Evolutionary conservation across 73 alveolate species (phyloP).

Genomic region (Diophrys sp.): DNA sequence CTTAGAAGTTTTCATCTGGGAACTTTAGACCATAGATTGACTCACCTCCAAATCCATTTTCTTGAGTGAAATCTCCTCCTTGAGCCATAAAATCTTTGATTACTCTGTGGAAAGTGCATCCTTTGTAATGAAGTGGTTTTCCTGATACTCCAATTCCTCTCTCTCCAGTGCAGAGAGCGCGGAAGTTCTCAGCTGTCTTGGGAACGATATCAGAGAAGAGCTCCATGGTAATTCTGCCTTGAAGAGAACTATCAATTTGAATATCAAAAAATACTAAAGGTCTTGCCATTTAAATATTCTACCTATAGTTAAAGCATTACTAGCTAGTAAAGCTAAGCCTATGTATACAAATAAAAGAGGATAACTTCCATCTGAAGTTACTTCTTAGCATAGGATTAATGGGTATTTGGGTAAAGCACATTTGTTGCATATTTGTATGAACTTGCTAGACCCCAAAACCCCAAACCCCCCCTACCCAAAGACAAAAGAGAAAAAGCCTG

Average conservation of each 20-base stretch:
- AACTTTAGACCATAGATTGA: constrained; percentile 41
- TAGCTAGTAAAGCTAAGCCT: not conserved
- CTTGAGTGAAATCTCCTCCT: too few relatives aligned
- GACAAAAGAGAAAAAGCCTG: too few relatives aligned
- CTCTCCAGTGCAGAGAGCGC: constrained; percentile 88
- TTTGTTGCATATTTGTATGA: too few relatives aligned
- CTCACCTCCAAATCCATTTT: constrained; percentile 59
- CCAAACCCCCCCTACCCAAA: too few relatives aligned
- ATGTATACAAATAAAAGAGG: not conserved
- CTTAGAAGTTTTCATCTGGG: constrained; percentile 53
- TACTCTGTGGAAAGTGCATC: constrained; percentile 79
- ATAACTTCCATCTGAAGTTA: not conserved
- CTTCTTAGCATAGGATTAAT: not conserved
- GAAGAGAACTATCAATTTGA: constrained; percentile 70
- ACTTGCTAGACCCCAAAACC: too few relatives aligned
- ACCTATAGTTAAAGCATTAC: not conserved
- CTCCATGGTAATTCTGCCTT: constrained; percentile 91
- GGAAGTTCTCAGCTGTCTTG: too few relatives aligned
- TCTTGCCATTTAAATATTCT: too few relatives aligned
- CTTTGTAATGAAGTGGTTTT: constrained; percentile 69
- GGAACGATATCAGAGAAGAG: constrained; percentile 82
- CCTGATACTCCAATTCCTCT: constrained; percentile 77
- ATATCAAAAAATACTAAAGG: constrained; percentile 75
- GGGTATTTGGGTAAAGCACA: not conserved
- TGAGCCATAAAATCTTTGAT: too few relatives aligned